Conservation (phyloP, 1,284 basidiomycete genomes). For the Malassezia sympodialis region DNA sequence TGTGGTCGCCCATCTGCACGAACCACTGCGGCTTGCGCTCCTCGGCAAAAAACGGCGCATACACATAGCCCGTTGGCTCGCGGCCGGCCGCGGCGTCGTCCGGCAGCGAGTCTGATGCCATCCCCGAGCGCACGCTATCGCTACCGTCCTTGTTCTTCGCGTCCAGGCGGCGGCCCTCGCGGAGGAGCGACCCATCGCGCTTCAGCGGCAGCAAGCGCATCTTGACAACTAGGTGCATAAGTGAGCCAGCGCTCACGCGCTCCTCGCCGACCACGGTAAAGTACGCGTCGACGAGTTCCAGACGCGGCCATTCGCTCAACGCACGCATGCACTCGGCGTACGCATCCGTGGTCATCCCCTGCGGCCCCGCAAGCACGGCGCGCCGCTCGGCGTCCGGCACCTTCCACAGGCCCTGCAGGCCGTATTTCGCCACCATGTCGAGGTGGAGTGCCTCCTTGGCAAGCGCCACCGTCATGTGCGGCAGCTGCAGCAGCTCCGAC, state of each 20-base stretch:
- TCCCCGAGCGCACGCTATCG: slow-evolving; percentile 31
- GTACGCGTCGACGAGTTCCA: slow-evolving; percentile 71
- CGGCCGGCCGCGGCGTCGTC: slow-evolving; percentile 44
- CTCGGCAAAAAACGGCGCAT: slow-evolving; percentile 81
- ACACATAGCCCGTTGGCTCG: slow-evolving; percentile 58
- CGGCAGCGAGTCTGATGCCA: slow-evolving; percentile 17
- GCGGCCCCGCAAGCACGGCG: slow-evolving; percentile 27
- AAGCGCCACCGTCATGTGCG: slow-evolving; percentile 27
- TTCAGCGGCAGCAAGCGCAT: slow-evolving; percentile 59
- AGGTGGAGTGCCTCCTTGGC: slow-evolving; percentile 20
- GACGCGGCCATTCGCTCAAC: slow-evolving; percentile 63
- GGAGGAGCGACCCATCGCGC: slow-evolving; percentile 33
- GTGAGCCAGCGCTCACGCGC: slow-evolving; percentile 73
- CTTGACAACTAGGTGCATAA: slow-evolving; percentile 79
- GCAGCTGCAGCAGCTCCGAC: slow-evolving; percentile 40
- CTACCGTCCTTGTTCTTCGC: slow-evolving; percentile 48
- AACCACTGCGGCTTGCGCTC: slow-evolving; percentile 50
- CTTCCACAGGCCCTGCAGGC: slow-evolving; percentile 43
- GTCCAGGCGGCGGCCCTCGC: slow-evolving; percentile 28
- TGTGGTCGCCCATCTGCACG: slow-evolving; percentile 71
- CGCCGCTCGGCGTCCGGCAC: slow-evolving; percentile 51
- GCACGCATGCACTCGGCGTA: slow-evolving; percentile 60
- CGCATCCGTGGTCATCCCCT: slow-evolving; percentile 34
- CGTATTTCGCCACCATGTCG: slow-evolving; percentile 24
- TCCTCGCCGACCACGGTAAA: slow-evolving; percentile 82